Evolutionary conservation across 176 grass and related monocot species (phyloP).

Genomic region (Coix lacrymajobi): DNA sequence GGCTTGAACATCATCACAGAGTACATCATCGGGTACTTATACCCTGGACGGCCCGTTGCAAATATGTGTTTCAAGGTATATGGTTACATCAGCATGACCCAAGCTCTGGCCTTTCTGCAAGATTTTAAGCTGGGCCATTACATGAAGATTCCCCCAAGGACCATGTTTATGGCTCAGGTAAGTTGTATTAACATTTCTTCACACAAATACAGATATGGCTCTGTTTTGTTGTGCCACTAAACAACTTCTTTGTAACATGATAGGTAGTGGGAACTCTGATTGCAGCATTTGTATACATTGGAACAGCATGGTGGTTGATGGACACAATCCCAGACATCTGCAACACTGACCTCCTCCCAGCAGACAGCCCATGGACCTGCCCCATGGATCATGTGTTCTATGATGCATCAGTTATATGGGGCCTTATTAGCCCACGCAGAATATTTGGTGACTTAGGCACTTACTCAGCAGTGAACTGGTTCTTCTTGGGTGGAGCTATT

Average conservation of each 20-base stretch:
- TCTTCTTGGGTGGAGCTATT: conserved; percentile 84
- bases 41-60: conserved; percentile 73
- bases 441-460: conserved; percentile 82
- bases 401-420: conserved; percentile 96
- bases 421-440: conserved; percentile 75
- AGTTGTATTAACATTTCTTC: neutral
- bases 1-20: conserved; percentile 91
- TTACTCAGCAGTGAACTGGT: conserved; percentile 91
- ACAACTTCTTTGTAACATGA: conserved; percentile 29
- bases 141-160: conserved; percentile 96
- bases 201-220: neutral
- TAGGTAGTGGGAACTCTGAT: conserved; percentile 83
- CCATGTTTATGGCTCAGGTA: conserved; percentile 99
- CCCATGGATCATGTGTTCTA: conserved; percentile 84
- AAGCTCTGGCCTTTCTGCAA: conserved; percentile 79
- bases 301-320: conserved; percentile 97
- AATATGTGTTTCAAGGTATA: conserved; percentile 99
- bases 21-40: conserved; percentile 90
- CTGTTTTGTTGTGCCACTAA: neutral
- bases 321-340: conserved; percentile 80
- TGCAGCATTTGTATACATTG: conserved; percentile 72
- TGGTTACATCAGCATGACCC: conserved; percentile 84
- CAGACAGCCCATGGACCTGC: conserved; percentile 90
- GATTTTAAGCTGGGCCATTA: conserved; percentile 94
- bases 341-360: conserved; percentile 56